phyloP scores from a whole-genome alignment of 805 yeast species.

The Lipomyces spencermartinsiae region DNA sequence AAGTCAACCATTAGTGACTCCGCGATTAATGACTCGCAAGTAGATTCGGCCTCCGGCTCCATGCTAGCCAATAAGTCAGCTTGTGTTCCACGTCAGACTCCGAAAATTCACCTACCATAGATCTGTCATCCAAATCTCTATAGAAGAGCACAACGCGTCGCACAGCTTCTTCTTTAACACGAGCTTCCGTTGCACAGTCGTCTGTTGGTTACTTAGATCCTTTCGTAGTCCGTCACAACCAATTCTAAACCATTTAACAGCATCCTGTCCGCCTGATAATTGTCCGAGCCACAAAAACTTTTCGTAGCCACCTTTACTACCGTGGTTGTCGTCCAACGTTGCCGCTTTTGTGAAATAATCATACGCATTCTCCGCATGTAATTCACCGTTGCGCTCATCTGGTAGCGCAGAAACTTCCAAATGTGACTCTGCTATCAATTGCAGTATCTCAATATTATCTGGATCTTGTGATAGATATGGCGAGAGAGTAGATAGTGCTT shows the following conservation, averaged over 20 bases:
- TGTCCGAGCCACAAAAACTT: slow-evolving; percentile 92
- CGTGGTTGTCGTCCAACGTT: slow-evolving; percentile 44
- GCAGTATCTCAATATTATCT: slow-evolving; percentile 44
- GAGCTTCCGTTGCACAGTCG: slow-evolving; percentile 37
- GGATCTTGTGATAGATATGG: background rate
- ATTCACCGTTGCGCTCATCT: slow-evolving; percentile 12
- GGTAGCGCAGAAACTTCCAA: slow-evolving; percentile 67
- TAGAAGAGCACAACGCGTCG: slow-evolving; percentile 80
- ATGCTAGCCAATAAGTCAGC: slow-evolving; percentile 83
- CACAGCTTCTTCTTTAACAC: slow-evolving; percentile 64
- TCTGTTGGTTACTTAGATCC: slow-evolving; percentile 44
- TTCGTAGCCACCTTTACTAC: slow-evolving; percentile 65
- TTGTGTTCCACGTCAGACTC: background rate
- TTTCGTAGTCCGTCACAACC: slow-evolving; percentile 64
- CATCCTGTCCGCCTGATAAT: slow-evolving; percentile 81
- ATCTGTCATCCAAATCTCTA: slow-evolving; percentile 64
- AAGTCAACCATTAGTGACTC: slow-evolving; percentile 62
- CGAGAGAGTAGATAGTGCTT: slow-evolving; percentile 18
- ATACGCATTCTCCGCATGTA: slow-evolving; percentile 76
- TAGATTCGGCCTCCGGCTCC: slow-evolving; percentile 84
- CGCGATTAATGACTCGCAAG: slow-evolving; percentile 74
- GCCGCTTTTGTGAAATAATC: slow-evolving; percentile 52
- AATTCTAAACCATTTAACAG: slow-evolving; percentile 63
- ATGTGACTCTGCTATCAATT: slow-evolving; percentile 70
- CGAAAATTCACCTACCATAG: slow-evolving; percentile 31